Percentiles rank a stretch among this genome's conserved stretches.
phyloP scores from a whole-genome alignment of 2,329 filamentous ascomycete species.

The Exophiala sp. region DNA sequence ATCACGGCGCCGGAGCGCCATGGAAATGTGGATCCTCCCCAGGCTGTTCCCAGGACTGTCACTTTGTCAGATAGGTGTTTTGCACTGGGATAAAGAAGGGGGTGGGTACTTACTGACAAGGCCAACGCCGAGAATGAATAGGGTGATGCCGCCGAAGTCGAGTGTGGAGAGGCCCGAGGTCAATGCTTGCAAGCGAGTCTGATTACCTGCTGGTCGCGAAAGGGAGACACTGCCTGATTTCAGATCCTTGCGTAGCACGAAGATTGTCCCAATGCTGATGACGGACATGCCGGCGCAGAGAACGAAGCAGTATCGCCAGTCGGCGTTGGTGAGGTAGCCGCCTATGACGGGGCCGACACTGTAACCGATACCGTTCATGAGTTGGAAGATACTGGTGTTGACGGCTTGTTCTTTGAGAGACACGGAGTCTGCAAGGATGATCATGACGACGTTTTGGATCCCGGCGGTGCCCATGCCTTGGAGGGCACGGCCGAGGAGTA shows the following conservation, averaged over 20 bases:
- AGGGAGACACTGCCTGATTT: conserved; percentile 43
- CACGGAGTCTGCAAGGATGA: conserved; percentile 47
- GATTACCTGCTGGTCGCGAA: conserved; percentile 2
- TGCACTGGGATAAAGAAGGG: too few relatives aligned
- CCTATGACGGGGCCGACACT: conserved; percentile 61
- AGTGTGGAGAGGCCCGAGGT: conserved; percentile 50
- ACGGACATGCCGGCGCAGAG: conserved; percentile 19
- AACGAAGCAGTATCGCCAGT: conserved; percentile 64
- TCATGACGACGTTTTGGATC: conserved; percentile 56
- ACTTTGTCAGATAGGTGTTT: too few relatives aligned
- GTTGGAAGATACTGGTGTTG: conserved; percentile 60
- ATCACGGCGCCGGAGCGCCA: conserved; percentile 42
- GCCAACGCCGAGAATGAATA: conserved; percentile 42
- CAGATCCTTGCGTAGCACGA: conserved; percentile 57
- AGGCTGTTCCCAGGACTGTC: conserved; percentile 41
- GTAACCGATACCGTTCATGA: conserved; percentile 59
- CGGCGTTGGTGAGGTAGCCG: conserved; percentile 49
- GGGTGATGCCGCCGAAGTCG: conserved; percentile 46
- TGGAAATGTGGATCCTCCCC: conserved; percentile 42
- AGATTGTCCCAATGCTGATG: conserved; percentile 39
- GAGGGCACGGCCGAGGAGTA: conserved; percentile 52
- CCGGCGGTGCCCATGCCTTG: conserved; percentile 51
- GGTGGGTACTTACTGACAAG: conserved; percentile 31
- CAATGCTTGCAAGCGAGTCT: conserved; percentile 35
- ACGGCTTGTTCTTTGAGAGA: conserved; percentile 57